phyloP scores from a whole-genome alignment of 257 asterid species.

The Plantago elongata region DNA sequence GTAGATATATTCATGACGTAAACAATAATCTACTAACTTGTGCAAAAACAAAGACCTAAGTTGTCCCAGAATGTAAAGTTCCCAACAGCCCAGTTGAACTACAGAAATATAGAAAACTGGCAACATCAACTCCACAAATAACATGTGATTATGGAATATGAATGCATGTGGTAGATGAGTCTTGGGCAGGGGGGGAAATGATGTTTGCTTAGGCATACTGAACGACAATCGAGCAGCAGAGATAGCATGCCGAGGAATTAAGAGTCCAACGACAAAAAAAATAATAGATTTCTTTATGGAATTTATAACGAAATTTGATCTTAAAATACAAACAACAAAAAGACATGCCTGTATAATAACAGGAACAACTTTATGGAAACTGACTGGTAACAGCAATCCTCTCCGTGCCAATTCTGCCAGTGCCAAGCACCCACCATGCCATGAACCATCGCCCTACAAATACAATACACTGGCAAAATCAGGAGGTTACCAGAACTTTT shows the following conservation, averaged over 20 bases:
- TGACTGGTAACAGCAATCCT: slow-evolving; percentile 84
- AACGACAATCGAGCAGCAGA: too few relatives aligned
- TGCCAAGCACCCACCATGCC: slow-evolving; percentile 99
- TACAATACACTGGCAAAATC: slow-evolving; percentile 21
- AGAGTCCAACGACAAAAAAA: neutral
- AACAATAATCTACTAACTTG: too few relatives aligned
- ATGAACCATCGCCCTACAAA: slow-evolving; percentile 94
- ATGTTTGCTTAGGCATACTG: too few relatives aligned
- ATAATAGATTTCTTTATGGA: neutral
- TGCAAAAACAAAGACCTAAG: neutral
- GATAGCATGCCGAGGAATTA: too few relatives aligned
- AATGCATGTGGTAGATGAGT: too few relatives aligned
- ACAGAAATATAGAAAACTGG: too few relatives aligned
- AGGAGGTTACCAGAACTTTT: too few relatives aligned
- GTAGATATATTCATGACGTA: too few relatives aligned
- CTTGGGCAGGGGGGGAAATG: neutral
- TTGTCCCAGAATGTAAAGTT: neutral
- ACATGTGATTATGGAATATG: too few relatives aligned
- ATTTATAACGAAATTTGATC: neutral
- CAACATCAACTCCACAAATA: too few relatives aligned
- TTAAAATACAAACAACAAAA: slow-evolving; percentile 17
- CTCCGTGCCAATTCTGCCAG: slow-evolving; percentile 96
- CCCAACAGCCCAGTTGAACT: neutral
- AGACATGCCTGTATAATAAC: slow-evolving; percentile 67
- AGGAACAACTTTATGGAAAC: slow-evolving; percentile 85